Conservation (phyloP, 1,284 basidiomycete species). For the Phellinidium pouzarii region DNA sequence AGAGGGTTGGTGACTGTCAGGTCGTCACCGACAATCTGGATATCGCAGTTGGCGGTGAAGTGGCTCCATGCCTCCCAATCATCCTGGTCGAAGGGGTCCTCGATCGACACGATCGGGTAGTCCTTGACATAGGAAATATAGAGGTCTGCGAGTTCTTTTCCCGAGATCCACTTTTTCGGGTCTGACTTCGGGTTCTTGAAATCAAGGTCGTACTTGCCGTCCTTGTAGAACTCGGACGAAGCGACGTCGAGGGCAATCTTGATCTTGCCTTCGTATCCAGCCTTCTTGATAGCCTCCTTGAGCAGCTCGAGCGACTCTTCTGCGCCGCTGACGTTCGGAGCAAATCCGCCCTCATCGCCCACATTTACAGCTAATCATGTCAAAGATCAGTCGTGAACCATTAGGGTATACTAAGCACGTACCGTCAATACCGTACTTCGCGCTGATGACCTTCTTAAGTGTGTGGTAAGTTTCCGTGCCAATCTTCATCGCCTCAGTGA, state of each 20-base stretch:
- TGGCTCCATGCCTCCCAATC: conserved; percentile 98
- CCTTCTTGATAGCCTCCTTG: conserved; percentile 93
- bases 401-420: conserved; percentile 24
- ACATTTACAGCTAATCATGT: conserved; percentile 82
- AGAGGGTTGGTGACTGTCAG: conserved; percentile 98
- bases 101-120: conserved; percentile 96
- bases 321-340: conserved; percentile 94
- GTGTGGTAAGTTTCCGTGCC: conserved; percentile 98
- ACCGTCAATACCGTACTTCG: conserved; percentile 99
- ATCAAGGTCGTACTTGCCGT: conserved; percentile 99
- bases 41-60: conserved; percentile 72
- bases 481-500: conserved; percentile 98
- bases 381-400: background rate
- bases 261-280: conserved; percentile 97
- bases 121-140: conserved; percentile 85
- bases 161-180: conserved; percentile 92
- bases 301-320: conserved; percentile 98
- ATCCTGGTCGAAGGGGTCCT: conserved; percentile 99
- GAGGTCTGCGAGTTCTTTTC: conserved; percentile 88
- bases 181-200: conserved; percentile 99
- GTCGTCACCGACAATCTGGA: conserved; percentile 97
- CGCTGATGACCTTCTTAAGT: conserved; percentile 98
- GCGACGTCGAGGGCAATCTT: conserved; percentile 99
- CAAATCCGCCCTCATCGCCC: conserved; percentile 99
- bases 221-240: conserved; percentile 99